Percentiles rank a stretch among this genome's conserved stretches.
Evolutionary conservation across 2,329 filamentous ascomycete genomes (phyloP).

Genomic region (Pseudogymnoascus sp.): DNA sequence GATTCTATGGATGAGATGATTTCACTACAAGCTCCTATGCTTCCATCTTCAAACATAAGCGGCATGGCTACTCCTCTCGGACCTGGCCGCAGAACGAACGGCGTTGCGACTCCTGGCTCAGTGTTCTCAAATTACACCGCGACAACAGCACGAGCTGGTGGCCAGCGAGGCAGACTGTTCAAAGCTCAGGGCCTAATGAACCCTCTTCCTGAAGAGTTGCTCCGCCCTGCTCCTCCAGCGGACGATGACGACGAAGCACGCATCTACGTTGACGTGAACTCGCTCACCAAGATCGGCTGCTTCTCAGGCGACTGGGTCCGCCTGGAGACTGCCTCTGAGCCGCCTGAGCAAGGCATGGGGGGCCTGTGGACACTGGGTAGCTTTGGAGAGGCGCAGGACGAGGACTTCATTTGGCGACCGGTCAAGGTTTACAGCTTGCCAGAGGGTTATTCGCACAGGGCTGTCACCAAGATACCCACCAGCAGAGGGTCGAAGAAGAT

Average conservation of each 20-base stretch:
- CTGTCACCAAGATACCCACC: conserved; percentile 53
- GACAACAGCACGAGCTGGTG: conserved; percentile 67
- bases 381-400: conserved; percentile 55
- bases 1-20: conserved; percentile 93
- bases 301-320: conserved; percentile 97
- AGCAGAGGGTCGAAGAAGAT: conserved; percentile 44
- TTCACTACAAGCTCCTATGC: conserved; percentile 69
- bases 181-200: conserved; percentile 70
- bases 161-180: conserved; percentile 70
- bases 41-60: conserved; percentile 71
- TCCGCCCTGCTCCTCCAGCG: conserved; percentile 71
- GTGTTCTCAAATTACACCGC: conserved; percentile 85
- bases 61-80: conserved; percentile 71
- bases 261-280: conserved; percentile 82
- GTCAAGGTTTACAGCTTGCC: conserved; percentile 85
- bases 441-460: conserved; percentile 58
- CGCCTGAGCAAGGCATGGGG: conserved; percentile 54
- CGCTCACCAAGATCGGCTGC: conserved; percentile 81
- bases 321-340: conserved; percentile 69
- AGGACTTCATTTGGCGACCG: conserved; percentile 65
- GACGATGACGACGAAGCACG: conserved; percentile 83
- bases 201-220: conserved; percentile 64
- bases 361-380: conserved; percentile 57
- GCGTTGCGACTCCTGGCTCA: conserved; percentile 74
- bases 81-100: conserved; percentile 66